Base-by-base conservation (phyloP, 495 filamentous ascomycete species). In the Apodospora peruviana region DNA sequence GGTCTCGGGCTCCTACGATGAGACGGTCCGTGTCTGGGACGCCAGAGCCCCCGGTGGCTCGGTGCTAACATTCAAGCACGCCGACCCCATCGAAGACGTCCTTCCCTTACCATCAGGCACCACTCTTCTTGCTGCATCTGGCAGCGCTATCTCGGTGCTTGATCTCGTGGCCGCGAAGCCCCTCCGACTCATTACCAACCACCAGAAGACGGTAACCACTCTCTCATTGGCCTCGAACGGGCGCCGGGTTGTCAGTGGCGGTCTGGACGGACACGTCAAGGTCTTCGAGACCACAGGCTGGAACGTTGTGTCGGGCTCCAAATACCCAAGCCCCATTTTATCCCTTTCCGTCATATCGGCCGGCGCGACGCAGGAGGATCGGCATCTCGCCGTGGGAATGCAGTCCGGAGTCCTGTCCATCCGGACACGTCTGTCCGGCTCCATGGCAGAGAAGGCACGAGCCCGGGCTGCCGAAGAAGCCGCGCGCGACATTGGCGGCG, bases 161-260 rank as follows among this genome's bases (percentile, higher is more conserved):
- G 91, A 99, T 66, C 78, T 99, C 18, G 83, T 97, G 17, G 94
- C 90, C 40, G 94, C 87, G 22, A 90, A 87, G 59, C 90, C 90
- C 2, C 65, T 91, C 37, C 84, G 89, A 29, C 70, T 94, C 49
- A 84, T 99, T 37, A 82, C 86, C 46, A 96, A 90, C 60, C 94
- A 99, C 65, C 93, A 99, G 68, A 97, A 96, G 80, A 95, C 93
- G 0, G 89, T 99, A 24, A 97, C 93, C 0, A 80, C 87, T 3
- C 76, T 99, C 27, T 74, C 70, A 37, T 61, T 78, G n/a, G 93
- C 90, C 0, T 88, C 86, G 23, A 83, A 87, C 55, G 81, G 84
- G 16, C 81, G 81, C 5, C 79, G 94, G 38, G 73, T 99, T 40
- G 78, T 99, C 50, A 88, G 80, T 61, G 94, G 89, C 64, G 86